These are phyloP conservation scores for Trametes versicolor DNA, from an alignment of 1,284 basidiomycete species.

Conservation along the genomic window DNA sequence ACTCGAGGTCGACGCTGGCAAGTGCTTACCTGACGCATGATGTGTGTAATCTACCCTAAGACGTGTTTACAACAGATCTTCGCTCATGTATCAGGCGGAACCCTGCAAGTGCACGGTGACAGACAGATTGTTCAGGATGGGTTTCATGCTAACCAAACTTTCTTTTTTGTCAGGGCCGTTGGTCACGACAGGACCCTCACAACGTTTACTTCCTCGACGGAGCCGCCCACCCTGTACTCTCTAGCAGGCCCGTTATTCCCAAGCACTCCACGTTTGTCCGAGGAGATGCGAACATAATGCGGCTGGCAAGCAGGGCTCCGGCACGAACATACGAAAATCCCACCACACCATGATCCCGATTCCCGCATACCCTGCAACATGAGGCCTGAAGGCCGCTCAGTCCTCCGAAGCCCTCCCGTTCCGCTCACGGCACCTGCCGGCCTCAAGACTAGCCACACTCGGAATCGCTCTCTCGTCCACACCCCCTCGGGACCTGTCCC, in stretches of 20 bases:
- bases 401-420: too few relatives aligned
- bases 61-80: not conserved
- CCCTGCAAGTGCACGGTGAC: not conserved
- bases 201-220: too few relatives aligned
- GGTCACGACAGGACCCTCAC: too few relatives aligned
- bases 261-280: constrained; percentile 2
- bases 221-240: too few relatives aligned
- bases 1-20: not conserved
- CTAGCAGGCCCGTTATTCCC: not conserved
- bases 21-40: not conserved
- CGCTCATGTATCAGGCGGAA: not conserved
- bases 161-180: not conserved
- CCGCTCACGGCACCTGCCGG: too few relatives aligned
- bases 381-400: too few relatives aligned
- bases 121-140: not conserved
- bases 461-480: too few relatives aligned
- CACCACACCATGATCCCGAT: not conserved
- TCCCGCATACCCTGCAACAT: too few relatives aligned
- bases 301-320: not conserved
- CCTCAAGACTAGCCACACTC: too few relatives aligned
- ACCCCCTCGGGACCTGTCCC: not conserved
- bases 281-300: not conserved
- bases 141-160: not conserved
- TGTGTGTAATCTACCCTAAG: not conserved
- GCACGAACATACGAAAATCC: not conserved